These are phyloP conservation scores for Trametes cingulata DNA, from an alignment of 768 basidiomycete species.

Conservation along the genomic window DNA sequence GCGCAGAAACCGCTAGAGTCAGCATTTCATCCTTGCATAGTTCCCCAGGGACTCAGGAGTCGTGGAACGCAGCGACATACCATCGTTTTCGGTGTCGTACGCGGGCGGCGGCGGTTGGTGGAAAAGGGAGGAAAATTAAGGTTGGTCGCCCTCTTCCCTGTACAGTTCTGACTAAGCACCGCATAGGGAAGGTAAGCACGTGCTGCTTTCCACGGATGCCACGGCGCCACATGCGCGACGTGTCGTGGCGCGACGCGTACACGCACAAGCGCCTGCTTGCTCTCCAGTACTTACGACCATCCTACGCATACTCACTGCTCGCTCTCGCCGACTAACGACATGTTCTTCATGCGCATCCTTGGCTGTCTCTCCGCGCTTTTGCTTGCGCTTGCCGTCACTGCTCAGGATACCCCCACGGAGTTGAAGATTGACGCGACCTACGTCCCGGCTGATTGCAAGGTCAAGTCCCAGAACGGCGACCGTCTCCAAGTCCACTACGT, in stretches of 20 bases:
- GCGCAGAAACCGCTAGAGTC: constrained; percentile 45
- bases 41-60: not conserved
- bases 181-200: constrained; percentile 1
- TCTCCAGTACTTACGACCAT: not conserved
- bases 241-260: constrained; percentile 18
- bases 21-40: constrained; percentile 30
- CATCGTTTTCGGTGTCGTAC: constrained; percentile 34
- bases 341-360: constrained; percentile 28
- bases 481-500: constrained; percentile 79
- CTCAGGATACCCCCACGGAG: constrained; percentile 50
- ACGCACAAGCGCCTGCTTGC: not conserved
- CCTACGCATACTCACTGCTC: not conserved
- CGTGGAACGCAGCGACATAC: constrained; percentile 22
- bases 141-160: constrained; percentile 29
- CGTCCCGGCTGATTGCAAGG: constrained; percentile 55
- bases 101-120: constrained; percentile 28
- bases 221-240: constrained; percentile 13
- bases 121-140: constrained; percentile 32
- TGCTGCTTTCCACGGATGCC: constrained; percentile 13
- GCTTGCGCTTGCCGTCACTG: constrained; percentile 50
- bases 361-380: constrained; percentile 47
- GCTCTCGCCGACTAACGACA: not conserved
- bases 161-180: constrained; percentile 37
- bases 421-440: constrained; percentile 64
- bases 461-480: constrained; percentile 62